Conservation (phyloP, 345 rosid species). For the Hevea brasiliensis region DNA sequence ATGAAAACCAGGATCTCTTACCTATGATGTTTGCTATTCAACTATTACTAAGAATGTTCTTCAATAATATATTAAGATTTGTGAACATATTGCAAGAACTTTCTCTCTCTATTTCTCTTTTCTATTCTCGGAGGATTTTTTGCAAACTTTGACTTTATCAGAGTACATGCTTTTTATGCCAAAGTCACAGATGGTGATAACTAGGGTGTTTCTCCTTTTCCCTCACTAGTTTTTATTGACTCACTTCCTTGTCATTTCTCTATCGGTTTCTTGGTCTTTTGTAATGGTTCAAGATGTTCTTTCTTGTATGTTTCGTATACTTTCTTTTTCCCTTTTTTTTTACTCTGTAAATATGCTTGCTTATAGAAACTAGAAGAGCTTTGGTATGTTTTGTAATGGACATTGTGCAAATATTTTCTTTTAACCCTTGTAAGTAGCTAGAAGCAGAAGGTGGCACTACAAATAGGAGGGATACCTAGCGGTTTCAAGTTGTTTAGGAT, state of each 20-base stretch:
- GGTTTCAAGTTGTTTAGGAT: slow-evolving; percentile 1
- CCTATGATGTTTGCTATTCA: too few species aligned
- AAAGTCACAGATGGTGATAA: neutral
- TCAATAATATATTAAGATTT: neutral
- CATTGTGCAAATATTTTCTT: neutral
- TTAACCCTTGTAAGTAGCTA: neutral
- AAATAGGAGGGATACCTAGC: neutral
- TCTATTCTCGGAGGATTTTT: neutral
- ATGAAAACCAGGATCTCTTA: too few species aligned
- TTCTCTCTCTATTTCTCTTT: neutral
- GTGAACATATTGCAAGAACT: neutral
- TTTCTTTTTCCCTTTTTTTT: neutral
- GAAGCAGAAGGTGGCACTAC: neutral
- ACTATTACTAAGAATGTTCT: too few species aligned
- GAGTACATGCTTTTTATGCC: neutral
- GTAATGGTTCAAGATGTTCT: neutral
- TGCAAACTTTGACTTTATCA: neutral
- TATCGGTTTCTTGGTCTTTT: neutral
- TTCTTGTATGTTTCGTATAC: neutral
- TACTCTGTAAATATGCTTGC: neutral
- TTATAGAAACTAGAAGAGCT: neutral
- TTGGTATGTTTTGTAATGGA: neutral
- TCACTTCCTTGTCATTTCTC: neutral
- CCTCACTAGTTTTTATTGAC: neutral
- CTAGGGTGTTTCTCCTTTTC: neutral